Evolutionary conservation across 768 basidiomycete genomes (phyloP), one percentile per base, ranked within the genome.

Genomic region (Tulasnella sp.): DNA sequence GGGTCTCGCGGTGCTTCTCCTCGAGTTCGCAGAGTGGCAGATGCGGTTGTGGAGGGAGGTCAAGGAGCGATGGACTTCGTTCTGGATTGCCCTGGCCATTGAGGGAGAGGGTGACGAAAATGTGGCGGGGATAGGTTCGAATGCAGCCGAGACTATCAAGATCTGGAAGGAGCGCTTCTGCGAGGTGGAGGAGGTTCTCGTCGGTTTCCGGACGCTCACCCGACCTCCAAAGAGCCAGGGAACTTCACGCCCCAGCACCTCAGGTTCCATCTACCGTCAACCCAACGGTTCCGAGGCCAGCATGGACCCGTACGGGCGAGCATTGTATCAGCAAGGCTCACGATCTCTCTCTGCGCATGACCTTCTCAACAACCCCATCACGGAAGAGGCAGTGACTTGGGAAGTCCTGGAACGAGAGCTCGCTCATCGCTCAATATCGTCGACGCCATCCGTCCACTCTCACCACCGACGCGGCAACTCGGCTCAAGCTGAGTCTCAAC

Each of bases 71-170:
- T 96, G 94, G 94, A 89, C 88, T 1, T 92, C 91, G n/a, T 86
- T 96, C n/a, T 96, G 94, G 94, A 93, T 95, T 81, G 93, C 92
- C 84, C 86, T 93, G n/a, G 87, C 89, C 14, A 91, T 93, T 5
- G 93, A 93, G 28, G 92, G 91, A 1, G 92, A 93, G 86, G 81
- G 72, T 22, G 58, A 80, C 34, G 64, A 42, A 14, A 69, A 42
- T n/a, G 72, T 80, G 24, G 75, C 76, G 4, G 80, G 80, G 16
- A 81, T 78, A 44, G 81, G 80, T 12, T 81, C 76, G 18, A 69
- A 64, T 9, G 89, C 89, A 7, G 89, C 88, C 12, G 94, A 95
- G 87, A 95, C 94, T 31, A 83, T 91, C 40, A 87, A 87, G 0
- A 92, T 94, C 14, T 96, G 94, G 94, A 87, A 88, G 84, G 87